These are phyloP conservation scores for Fusarium pseudograminearum DNA, from an alignment of 2,329 filamentous ascomycete species.

Conservation along the genomic window DNA sequence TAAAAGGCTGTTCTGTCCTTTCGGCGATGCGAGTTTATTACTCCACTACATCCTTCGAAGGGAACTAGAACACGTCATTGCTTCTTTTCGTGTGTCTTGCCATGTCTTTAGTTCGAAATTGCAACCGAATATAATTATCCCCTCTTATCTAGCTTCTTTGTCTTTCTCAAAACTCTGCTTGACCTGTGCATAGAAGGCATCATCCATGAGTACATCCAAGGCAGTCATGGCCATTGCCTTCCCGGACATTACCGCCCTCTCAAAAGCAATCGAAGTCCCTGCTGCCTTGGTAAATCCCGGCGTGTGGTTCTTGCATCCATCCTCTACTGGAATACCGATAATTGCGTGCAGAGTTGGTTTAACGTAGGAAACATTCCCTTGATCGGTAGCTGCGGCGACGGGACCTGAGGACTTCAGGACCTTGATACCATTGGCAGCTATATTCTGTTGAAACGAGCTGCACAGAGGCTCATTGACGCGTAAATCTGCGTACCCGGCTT, in stretches of 20 bases:
- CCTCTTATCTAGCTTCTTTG: too few relatives aligned
- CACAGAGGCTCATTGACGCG: not conserved
- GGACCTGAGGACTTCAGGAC: not conserved
- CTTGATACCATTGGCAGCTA: not conserved
- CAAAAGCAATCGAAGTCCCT: not conserved
- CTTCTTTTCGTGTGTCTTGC: too few relatives aligned
- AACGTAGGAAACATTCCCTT: constrained; percentile 15
- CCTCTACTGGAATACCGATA: constrained; percentile 11
- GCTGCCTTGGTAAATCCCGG: constrained; percentile 7
- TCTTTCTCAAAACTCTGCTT: not conserved
- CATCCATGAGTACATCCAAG: constrained; percentile 9
- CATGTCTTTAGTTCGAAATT: too few relatives aligned
- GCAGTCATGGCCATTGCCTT: constrained; percentile 20
- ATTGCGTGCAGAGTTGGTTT: constrained; percentile 6
- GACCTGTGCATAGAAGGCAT: not conserved
- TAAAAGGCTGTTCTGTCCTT: too few relatives aligned
- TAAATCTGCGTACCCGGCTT: constrained; percentile 10
- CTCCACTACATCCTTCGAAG: too few relatives aligned
- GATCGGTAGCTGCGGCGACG: constrained; percentile 11
- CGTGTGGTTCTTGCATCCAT: constrained; percentile 15
- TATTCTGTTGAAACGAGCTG: not conserved
- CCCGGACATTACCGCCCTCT: not conserved
- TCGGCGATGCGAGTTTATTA: too few relatives aligned
- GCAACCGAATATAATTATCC: too few relatives aligned
- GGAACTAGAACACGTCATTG: too few relatives aligned